These are phyloP conservation scores for Trametes gibbosa DNA, from an alignment of 768 basidiomycete genomes.

Conservation along the genomic window DNA sequence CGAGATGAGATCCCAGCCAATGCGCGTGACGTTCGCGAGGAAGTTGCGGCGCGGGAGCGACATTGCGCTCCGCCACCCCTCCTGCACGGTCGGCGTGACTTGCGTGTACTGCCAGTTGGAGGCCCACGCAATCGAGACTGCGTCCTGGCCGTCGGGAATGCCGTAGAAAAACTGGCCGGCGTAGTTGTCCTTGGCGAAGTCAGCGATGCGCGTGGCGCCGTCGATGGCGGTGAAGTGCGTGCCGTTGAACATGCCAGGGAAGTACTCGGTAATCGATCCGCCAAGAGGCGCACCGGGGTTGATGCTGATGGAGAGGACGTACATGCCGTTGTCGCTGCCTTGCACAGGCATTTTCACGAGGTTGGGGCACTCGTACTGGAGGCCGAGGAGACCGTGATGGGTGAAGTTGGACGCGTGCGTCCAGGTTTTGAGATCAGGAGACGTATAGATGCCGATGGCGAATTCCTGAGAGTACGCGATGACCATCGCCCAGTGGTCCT, in stretches of 20 bases:
- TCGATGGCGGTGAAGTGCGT: conserved; percentile 10
- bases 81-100: conserved; percentile 8
- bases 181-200: conserved; percentile 20
- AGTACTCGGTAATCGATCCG: conserved; percentile 14
- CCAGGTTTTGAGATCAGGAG: conserved; percentile 12
- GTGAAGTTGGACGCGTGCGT: conserved; percentile 16
- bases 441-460: conserved; percentile 14
- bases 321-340: conserved; percentile 3
- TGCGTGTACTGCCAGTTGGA: conserved; percentile 14
- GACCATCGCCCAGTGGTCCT: conserved; percentile 13
- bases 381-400: conserved; percentile 3
- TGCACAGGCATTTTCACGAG: conserved; percentile 11
- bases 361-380: conserved; percentile 15
- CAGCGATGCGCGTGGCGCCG: conserved; percentile 4
- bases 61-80: conserved; percentile 18
- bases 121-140: conserved; percentile 14
- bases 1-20: conserved; percentile 10
- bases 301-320: conserved; percentile 15
- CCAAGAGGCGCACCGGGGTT: conserved; percentile 18
- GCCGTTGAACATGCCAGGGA: conserved; percentile 16
- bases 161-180: conserved; percentile 16
- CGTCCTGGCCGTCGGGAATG: conserved; percentile 6
- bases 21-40: conserved; percentile 2
- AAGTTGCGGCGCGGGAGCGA: conserved; percentile 12
- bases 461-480: conserved; percentile 11